Base-by-base conservation (phyloP, 108 stramenopile species). In the Hondaea fermentalgiana region DNA sequence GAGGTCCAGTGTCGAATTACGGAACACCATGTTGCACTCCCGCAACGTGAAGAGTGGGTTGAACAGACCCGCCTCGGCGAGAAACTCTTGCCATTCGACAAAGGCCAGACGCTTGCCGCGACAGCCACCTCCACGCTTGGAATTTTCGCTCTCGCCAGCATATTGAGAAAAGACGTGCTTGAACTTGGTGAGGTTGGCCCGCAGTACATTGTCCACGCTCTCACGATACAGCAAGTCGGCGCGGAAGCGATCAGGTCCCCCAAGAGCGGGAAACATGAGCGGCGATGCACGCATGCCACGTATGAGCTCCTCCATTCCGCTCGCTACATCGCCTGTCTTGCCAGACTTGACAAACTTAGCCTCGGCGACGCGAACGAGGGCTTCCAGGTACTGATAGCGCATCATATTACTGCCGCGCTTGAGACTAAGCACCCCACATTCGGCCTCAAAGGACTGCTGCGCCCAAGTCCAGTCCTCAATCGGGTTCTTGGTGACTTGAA, bases 331-430 rank as follows among this genome's bases (percentile, higher is more conserved):
- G n/a, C 23, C 49, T 6, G 49, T 35, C 16, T 53, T 83, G 51
- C 51, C 51, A 6, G 76, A 47, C 4, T 83, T 83, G 49, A 83
- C 76, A 45, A 25, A 83, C 51, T 83, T 83, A 3, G 76, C 76
- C 51, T 83, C 76, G 8, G 76, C 76, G 6, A 83, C 51, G 51
- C 76, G 76, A 12, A 83, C 76, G 19, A 83, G 23, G 28, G 76
- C 76, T 53, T 83, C 76, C 17, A 83, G 51, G 51, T 83, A 83
- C 51, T 83, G 76, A 23, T 83, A 83, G 49, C 76, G 45, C 76
- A 83, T 83, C 45, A 83, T 47, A 6, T 10, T 19, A 4, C 51
- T 83, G n/a, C 76, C 76, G n/a, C 51, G 45, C 76, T 83, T 83
- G 76, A 83, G 76, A 35, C 76, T 83, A 17, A 83, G 51, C 1